Base-by-base conservation (phyloP, 208 protist species). In the Leishmania amazonensis region DNA sequence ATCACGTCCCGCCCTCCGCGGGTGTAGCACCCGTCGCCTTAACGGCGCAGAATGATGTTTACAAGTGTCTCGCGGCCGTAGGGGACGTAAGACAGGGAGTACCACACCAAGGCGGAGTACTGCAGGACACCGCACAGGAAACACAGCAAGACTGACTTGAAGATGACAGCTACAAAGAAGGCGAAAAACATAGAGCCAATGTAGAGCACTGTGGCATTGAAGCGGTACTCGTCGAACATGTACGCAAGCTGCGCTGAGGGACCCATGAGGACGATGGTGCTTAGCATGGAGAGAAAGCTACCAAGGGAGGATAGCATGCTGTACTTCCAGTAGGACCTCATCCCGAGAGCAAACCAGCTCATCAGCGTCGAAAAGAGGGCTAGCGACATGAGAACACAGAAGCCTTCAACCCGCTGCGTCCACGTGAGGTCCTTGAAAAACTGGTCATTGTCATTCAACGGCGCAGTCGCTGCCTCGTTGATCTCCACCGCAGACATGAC, bases 161-260 rank as follows among this genome's bases (percentile, higher is more conserved):
- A 94, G 13, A 77, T 70, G 35, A 97, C 67, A 8, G 94, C 93
- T 6, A 96, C 83, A 47, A 98, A 65, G 9, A 97, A 79, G 6
- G 94, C 88, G 9, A 97, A 42, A 7, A 97, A 53, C 64, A 98
- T 75, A 0, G 94, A 94, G 28, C 64, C 75, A 42, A 98, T 71
- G 87, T 97, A 98, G 58, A 95, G 62, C 4, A 92, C 42, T 1
- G 95, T 90, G 21, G 94, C 89, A 13, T 72, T 87, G 9, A 87
- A 80, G 35, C 96, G 90, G 54, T 92, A 95, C 54, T 97, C 93
- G 72, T 98, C 94, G 64, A 98, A 97, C 96, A 98, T 98, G 83
- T 93, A 96, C 31, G 81, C 78, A 62, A 97, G 80, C 85, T 98
- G 96, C 9, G 93, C 85, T 6, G 71, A 68, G 7, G 96, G 96